These are phyloP conservation scores for Tylopilus intermedius DNA, from an alignment of 768 basidiomycete genomes.

Conservation along the genomic window DNA sequence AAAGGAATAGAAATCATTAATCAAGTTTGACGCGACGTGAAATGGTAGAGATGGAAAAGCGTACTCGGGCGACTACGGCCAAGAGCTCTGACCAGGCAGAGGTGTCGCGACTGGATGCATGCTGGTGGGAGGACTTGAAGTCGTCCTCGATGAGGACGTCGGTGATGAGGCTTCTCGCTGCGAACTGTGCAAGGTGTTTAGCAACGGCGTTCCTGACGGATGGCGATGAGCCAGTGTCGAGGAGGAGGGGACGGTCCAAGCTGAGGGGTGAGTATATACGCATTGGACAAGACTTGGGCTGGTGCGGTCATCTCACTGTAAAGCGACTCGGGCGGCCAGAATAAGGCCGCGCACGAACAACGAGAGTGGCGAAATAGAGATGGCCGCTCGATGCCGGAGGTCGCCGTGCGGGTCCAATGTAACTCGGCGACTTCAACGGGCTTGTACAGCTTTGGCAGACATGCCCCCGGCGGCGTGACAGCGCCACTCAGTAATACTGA, in stretches of 20 bases:
- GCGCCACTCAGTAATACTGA: no score
- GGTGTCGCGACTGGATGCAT: constrained; percentile 55
- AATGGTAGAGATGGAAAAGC: constrained; percentile 11
- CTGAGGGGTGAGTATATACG: constrained; percentile 35
- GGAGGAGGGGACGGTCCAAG: constrained; percentile 93
- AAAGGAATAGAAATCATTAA: neutral
- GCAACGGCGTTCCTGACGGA: constrained; percentile 93
- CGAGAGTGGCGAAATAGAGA: no score
- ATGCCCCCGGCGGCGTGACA: no score
- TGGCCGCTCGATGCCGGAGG: no score
- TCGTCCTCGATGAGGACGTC: constrained; percentile 81
- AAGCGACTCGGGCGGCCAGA: no score
- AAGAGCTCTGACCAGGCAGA: constrained; percentile 88
- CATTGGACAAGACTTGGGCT: no score
- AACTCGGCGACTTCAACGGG: no score
- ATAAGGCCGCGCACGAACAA: no score
- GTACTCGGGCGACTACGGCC: constrained; percentile 80
- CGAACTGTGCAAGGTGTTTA: constrained; percentile 90
- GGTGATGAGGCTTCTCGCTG: constrained; percentile 76
- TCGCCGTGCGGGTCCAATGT: no score
- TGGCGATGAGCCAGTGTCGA: constrained; percentile 90
- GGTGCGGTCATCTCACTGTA: no score
- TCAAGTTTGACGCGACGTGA: neutral
- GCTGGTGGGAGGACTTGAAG: constrained; percentile 55
- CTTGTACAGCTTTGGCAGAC: no score